Evolutionary conservation across 805 yeast genomes (phyloP), one percentile per base, ranked within the genome.

Genomic region (Candida nanaspora): DNA sequence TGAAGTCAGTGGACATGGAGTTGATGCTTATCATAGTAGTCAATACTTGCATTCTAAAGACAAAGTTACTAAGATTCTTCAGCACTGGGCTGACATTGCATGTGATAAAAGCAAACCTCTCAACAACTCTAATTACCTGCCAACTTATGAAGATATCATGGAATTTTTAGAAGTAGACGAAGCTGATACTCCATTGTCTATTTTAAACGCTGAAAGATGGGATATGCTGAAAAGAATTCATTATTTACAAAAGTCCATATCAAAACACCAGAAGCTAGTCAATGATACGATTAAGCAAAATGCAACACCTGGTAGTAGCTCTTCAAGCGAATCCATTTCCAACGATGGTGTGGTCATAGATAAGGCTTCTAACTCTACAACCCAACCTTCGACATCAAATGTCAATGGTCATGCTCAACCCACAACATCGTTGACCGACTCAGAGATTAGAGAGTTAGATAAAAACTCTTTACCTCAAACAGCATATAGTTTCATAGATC

Each of bases 1-100:
- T 13, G 96, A 89, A 57, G 89, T 89, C 10, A 74, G 66, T 9
- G 97, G 97, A 3, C 64, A 66, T 16, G 96, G 96, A 13, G 52
- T 60, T 2, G 97, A 89, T 56, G 71, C 78, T 43, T 72, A 70
- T 66, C 75, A 73, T 47, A 56, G 70, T 14, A 53, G 57, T 14
- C 58, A 63, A 14, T 77, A 75, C 26, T 61, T 63, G 29, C 62
- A 70, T 31, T 77, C 79, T 14, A 71, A 77, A 48, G 59, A 73
- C 21, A 71, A 71, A 41, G 78, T 82, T 30, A 67, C 78, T 3
- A 65, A 68, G 35, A 74, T 82, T 38, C 61, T 85, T 47, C 70
- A 64, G 41, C 70, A 70, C 13, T 72, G 83, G 72, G 74, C 89
- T 0, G 59, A 65, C 11, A 66, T 68, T 29, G 63, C 79, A 1